Percentiles rank a stretch among this genome's conserved stretches.
Evolutionary conservation across 352 stramenopile species (phyloP).

Genomic region (Phytophthora litchii): DNA sequence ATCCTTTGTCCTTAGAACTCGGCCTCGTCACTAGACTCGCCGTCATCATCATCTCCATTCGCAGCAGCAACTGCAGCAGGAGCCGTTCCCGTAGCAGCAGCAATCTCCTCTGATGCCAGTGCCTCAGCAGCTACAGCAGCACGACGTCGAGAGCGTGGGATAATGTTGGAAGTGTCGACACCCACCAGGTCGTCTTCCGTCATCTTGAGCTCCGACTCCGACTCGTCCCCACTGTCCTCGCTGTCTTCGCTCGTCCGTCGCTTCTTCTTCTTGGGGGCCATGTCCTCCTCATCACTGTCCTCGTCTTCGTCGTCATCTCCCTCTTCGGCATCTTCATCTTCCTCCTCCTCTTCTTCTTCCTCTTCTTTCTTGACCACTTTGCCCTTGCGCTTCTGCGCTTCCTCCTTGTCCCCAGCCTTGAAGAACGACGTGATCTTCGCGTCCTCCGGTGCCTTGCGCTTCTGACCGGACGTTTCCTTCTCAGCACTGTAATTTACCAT

Average conservation of each 20-base stretch:
- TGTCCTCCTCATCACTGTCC: slow-evolving; percentile 53
- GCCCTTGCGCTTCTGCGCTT: slow-evolving; percentile 39
- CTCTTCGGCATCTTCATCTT: slow-evolving; percentile 57
- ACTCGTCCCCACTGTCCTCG: slow-evolving; percentile 64
- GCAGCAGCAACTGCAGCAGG: slow-evolving; percentile 9
- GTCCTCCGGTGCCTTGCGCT: slow-evolving; percentile 49
- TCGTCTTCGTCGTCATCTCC: slow-evolving; percentile 52
- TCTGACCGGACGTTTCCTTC: slow-evolving; percentile 40
- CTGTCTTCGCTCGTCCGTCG: slow-evolving; percentile 66
- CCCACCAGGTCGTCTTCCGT: slow-evolving; percentile 88
- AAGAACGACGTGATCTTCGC: slow-evolving; percentile 41
- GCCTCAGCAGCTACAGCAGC: slow-evolving; percentile 76
- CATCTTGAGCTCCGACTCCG: slow-evolving; percentile 80
- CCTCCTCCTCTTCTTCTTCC: slow-evolving; percentile 26
- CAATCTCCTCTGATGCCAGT: slow-evolving; percentile 63
- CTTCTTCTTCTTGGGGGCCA: slow-evolving; percentile 71
- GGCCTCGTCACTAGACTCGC: slow-evolving; percentile 82
- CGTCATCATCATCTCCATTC: slow-evolving; percentile 53
- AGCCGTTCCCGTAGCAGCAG: slow-evolving; percentile 23
- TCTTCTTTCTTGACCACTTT: slow-evolving; percentile 37
- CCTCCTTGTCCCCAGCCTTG: slow-evolving; percentile 25
- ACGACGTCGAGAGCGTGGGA: slow-evolving; percentile 73
- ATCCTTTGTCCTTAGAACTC: slow-evolving; percentile 67
- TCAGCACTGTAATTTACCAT: slow-evolving; percentile 31
- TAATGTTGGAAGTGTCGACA: slow-evolving; percentile 88